Conservation (phyloP, 139 green algal species). For the Chlamydomonas sp. region DNA sequence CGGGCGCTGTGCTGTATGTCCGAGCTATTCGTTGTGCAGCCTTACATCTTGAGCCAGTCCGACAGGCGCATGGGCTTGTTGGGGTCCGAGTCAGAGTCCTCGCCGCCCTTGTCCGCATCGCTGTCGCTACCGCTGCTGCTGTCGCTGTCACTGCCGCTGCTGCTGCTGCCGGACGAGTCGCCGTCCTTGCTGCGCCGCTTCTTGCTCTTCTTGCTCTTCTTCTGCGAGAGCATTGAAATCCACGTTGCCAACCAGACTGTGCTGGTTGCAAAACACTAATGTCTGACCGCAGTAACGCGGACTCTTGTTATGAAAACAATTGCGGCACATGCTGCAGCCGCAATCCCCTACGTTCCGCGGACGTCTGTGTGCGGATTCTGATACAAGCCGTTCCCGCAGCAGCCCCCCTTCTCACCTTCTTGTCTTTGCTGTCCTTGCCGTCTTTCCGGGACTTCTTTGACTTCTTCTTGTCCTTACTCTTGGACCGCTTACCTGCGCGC, state of each 20-base stretch:
- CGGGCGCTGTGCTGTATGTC: too few relatives aligned
- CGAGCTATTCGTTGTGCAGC: not conserved
- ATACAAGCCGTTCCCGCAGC: not conserved
- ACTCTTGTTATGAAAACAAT: too few relatives aligned
- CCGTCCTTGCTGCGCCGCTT: not conserved
- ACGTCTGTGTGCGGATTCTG: too few relatives aligned
- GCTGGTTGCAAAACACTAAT: not conserved
- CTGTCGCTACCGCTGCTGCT: not conserved
- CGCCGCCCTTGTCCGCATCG: not conserved
- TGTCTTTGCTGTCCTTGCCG: slow-evolving; percentile 44
- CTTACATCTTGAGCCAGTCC: slow-evolving; percentile 44
- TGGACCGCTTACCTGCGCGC: slow-evolving; percentile 34
- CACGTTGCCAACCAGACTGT: too few relatives aligned
- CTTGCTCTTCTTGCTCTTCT: slow-evolving; percentile 28
- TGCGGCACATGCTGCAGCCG: too few relatives aligned
- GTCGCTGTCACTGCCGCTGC: not conserved
- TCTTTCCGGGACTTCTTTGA: slow-evolving; percentile 45
- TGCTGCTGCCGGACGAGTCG: not conserved
- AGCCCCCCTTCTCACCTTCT: slow-evolving; percentile 6
- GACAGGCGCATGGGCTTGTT: slow-evolving; percentile 43
- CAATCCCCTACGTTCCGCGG: too few relatives aligned
- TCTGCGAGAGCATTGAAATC: slow-evolving; percentile 17
- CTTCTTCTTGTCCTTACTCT: slow-evolving; percentile 47
- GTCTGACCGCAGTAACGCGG: not conserved
- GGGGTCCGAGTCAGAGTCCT: not conserved